A percentile compares a stretch with the other conserved stretches of the same genome.
These are phyloP conservation scores for Gaertneriomyces sp. DNA, from an alignment of 192 early-diverging fungal species.

Conservation along the genomic window DNA sequence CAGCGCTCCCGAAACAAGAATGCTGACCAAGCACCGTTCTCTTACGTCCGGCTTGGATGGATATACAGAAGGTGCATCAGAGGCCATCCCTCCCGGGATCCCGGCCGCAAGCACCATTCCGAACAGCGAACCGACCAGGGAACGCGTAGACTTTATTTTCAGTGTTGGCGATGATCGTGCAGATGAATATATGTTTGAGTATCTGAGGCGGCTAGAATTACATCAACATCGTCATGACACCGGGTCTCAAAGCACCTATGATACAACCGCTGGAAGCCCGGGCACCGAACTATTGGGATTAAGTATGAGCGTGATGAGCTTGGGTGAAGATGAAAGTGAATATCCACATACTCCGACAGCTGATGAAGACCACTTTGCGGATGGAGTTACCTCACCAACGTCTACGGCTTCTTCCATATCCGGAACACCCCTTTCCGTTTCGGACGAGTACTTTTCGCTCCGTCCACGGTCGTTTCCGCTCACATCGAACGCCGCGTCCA, in stretches of 20 bases:
- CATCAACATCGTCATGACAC: conserved; percentile 17
- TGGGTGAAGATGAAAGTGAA: background rate
- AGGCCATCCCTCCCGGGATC: background rate
- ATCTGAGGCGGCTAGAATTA: conserved; percentile 37
- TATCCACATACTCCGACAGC: background rate
- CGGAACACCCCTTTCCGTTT: background rate
- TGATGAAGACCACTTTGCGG: background rate
- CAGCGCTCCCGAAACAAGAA: background rate
- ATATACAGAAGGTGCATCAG: background rate
- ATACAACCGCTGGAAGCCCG: background rate
- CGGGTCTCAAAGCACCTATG: background rate
- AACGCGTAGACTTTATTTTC: conserved; percentile 63
- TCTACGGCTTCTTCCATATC: background rate
- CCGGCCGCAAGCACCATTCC: background rate
- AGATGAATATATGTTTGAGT: conserved; percentile 80
- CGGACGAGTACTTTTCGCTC: too few species aligned
- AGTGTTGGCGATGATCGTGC: conserved; percentile 72
- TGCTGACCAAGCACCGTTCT: conserved; percentile 5
- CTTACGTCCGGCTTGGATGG: background rate
- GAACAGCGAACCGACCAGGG: background rate
- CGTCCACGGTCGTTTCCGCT: background rate
- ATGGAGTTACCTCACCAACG: background rate
- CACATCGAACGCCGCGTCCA: background rate
- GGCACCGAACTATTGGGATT: background rate
- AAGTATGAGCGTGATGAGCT: background rate